Evolutionary conservation across 768 basidiomycete species (phyloP).

Genomic region (Exidia glandulosa): DNA sequence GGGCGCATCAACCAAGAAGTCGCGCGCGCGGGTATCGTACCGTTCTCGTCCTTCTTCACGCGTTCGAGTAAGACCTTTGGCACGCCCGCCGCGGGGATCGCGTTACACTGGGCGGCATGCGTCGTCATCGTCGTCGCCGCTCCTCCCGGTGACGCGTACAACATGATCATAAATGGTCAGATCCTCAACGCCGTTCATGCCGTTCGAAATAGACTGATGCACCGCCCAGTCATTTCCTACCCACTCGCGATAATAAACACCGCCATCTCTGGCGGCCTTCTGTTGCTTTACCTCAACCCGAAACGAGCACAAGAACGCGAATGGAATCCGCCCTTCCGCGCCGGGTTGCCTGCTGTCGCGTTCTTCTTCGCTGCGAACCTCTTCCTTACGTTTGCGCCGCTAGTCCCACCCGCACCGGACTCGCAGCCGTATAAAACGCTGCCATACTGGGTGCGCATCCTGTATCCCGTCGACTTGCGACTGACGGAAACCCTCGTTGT

Average conservation of each 20-base stretch:
- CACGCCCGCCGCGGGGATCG: slow-evolving; percentile 53
- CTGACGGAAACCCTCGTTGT: no score
- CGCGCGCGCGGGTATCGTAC: slow-evolving; percentile 59
- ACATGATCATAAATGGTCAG: slow-evolving; percentile 57
- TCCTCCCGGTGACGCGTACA: slow-evolving; percentile 65
- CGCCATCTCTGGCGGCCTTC: slow-evolving; percentile 47
- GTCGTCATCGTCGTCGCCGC: slow-evolving; percentile 40
- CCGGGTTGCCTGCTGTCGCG: slow-evolving; percentile 35
- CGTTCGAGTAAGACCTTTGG: slow-evolving; percentile 61
- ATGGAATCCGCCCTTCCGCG: slow-evolving; percentile 59
- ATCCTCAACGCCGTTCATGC: not conserved
- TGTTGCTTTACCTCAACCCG: slow-evolving; percentile 40
- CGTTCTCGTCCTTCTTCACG: slow-evolving; percentile 55
- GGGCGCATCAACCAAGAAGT: slow-evolving; percentile 70
- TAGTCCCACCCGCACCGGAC: slow-evolving; percentile 48
- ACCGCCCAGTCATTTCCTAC: slow-evolving; percentile 41
- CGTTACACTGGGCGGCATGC: slow-evolving; percentile 51
- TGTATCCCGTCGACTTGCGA: not conserved
- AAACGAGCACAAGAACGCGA: slow-evolving; percentile 29
- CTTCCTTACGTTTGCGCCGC: slow-evolving; percentile 49
- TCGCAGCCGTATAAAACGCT: slow-evolving; percentile 39
- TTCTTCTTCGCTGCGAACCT: slow-evolving; percentile 57
- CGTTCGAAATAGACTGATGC: not conserved
- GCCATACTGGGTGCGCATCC: slow-evolving; percentile 58
- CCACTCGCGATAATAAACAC: slow-evolving; percentile 48